Conservation (phyloP, 2,329 filamentous ascomycete species). For the Fusarium acutatum region DNA sequence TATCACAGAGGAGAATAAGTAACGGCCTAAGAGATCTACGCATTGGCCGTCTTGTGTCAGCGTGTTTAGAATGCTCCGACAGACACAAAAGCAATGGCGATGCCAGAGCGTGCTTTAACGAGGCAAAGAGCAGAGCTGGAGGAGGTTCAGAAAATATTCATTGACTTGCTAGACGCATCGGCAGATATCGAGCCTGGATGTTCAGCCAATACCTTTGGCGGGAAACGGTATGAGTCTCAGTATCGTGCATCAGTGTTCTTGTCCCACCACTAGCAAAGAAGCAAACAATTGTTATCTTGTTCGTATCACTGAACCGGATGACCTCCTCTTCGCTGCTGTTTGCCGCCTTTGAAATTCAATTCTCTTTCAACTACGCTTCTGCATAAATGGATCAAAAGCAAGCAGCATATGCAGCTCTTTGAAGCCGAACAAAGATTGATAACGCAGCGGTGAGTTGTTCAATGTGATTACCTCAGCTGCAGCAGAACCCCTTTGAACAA, state of each 20-base stretch:
- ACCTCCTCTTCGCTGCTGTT: not conserved
- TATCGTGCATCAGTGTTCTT: fast-evolving
- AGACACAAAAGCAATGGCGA: no score
- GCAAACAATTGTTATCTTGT: not conserved
- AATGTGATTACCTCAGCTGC: not conserved
- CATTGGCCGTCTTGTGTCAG: no score
- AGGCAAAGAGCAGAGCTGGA: fast-evolving
- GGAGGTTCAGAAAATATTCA: no score
- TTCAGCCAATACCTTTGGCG: no score
- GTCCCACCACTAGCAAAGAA: not conserved
- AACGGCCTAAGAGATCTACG: no score
- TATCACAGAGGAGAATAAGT: no score
- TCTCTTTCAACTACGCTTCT: fast-evolving
- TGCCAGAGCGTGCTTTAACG: no score
- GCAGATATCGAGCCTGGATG: no score
- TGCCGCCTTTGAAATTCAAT: fast-evolving
- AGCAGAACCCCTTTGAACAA: not conserved
- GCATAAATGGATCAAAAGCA: not conserved
- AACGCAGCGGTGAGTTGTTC: not conserved
- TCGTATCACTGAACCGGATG: not conserved
- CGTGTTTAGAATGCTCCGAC: no score
- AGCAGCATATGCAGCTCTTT: not conserved
- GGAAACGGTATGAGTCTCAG: no score
- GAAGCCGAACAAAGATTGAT: not conserved
- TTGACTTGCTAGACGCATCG: not conserved